Conservation (phyloP, 164 flowering plant genomes). For the Annona squamosa region DNA sequence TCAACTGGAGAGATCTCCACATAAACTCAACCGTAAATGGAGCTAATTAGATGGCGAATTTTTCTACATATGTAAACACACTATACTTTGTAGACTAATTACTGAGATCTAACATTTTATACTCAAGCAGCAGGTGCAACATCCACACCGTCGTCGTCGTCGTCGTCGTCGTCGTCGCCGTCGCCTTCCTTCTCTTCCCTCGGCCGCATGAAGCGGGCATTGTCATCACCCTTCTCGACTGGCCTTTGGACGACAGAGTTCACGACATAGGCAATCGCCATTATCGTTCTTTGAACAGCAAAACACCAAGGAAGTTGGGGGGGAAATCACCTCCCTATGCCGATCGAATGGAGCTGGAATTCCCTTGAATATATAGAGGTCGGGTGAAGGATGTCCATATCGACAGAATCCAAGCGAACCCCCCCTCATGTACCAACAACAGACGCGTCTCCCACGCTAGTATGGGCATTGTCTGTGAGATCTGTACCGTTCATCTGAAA, state of each 20-base stretch:
- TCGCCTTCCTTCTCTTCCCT: slow-evolving; percentile 14
- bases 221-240: neutral
- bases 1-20: no score
- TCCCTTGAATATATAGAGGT: neutral
- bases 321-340: neutral
- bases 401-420: neutral
- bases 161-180: slow-evolving; percentile 19
- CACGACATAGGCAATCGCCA: slow-evolving; percentile 5
- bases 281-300: neutral
- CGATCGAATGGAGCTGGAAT: neutral
- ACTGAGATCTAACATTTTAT: no score
- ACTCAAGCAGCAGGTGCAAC: slow-evolving; percentile 25
- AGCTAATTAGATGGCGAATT: no score
- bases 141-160: slow-evolving; percentile 22
- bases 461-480: neutral
- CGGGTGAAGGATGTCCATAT: neutral
- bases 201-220: no score
- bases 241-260: neutral
- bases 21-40: no score
- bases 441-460: neutral
- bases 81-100: no score
- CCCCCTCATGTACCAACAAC: neutral
- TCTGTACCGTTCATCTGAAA: neutral
- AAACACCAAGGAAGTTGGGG: neutral
- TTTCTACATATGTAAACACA: no score